Conservation (phyloP, 352 stramenopile genomes). For the Phytophthora pisi region DNA sequence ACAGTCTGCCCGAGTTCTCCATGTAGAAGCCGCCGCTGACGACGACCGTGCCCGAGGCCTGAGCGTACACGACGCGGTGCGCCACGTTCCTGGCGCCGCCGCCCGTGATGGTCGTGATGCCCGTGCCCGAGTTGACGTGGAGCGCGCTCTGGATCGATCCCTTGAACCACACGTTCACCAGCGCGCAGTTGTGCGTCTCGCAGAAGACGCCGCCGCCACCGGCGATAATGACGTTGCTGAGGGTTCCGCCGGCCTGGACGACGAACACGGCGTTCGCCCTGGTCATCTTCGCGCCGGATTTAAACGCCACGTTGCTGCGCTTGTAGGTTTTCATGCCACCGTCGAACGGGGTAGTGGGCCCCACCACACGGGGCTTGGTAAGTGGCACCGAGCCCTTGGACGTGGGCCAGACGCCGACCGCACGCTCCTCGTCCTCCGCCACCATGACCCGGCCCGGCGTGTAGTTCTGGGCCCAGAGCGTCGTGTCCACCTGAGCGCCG, state of each 20-base stretch:
- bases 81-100: constrained; percentile 55
- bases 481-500: constrained; percentile 11
- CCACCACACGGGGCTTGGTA: constrained; percentile 31
- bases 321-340: constrained; percentile 68
- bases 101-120: constrained; percentile 61
- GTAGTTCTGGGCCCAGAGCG: constrained; percentile 16
- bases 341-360: constrained; percentile 49
- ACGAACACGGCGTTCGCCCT: constrained; percentile 64
- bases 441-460: constrained; percentile 22
- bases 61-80: constrained; percentile 49
- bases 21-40: constrained; percentile 62
- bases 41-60: constrained; percentile 54
- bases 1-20: constrained; percentile 50
- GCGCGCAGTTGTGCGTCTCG: constrained; percentile 61
- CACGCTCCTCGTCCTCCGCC: constrained; percentile 31
- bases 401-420: constrained; percentile 41
- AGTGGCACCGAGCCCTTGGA: constrained; percentile 47
- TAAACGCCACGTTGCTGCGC: constrained; percentile 55
- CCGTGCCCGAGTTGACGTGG: constrained; percentile 55
- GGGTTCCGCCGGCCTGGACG: constrained; percentile 55
- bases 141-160: constrained; percentile 59
- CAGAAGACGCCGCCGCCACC: constrained; percentile 60
- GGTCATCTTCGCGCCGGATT: constrained; percentile 37
- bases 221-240: constrained; percentile 72
- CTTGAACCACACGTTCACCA: constrained; percentile 68